Evolutionary conservation across 768 basidiomycete species (phyloP).

Genomic region (Coprinopsis sp.): DNA sequence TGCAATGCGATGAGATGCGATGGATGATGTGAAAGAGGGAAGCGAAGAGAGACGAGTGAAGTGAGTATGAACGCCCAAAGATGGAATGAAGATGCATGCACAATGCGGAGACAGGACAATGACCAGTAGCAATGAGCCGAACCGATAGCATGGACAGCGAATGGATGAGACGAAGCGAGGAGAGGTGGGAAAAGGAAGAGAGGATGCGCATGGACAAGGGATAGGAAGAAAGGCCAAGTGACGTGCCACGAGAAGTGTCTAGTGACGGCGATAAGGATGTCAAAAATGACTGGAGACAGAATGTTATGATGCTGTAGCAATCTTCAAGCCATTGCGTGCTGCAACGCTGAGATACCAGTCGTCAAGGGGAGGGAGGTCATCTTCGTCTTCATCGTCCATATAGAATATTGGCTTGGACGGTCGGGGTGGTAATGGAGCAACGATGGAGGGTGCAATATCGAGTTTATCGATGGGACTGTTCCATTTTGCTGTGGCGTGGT

Average conservation of each 20-base stretch:
- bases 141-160: not conserved
- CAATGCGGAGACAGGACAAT: too few species aligned
- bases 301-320: not conserved
- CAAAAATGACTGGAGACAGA: not conserved
- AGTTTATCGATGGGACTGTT: too few species aligned
- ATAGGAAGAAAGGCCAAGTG: too few species aligned
- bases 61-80: too few species aligned
- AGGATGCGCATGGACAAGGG: not conserved
- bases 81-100: too few species aligned
- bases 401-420: slow-evolving; percentile 9
- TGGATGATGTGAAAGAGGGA: too few species aligned
- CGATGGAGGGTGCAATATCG: slow-evolving; percentile 9
- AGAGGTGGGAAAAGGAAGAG: not conserved
- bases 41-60: too few species aligned
- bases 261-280: not conserved
- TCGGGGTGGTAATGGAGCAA: not conserved
- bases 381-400: slow-evolving; percentile 21
- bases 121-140: not conserved
- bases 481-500: too few species aligned
- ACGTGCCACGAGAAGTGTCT: too few species aligned
- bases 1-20: too few species aligned
- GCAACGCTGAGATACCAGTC: slow-evolving; percentile 34
- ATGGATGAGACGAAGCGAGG: not conserved
- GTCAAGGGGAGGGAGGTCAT: slow-evolving; percentile 37
- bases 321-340: slow-evolving; percentile 10